Percentiles rank a stretch among this genome's conserved stretches.
Evolutionary conservation across 1,284 basidiomycete species (phyloP).

Genomic region (Termitomyces sp.): DNA sequence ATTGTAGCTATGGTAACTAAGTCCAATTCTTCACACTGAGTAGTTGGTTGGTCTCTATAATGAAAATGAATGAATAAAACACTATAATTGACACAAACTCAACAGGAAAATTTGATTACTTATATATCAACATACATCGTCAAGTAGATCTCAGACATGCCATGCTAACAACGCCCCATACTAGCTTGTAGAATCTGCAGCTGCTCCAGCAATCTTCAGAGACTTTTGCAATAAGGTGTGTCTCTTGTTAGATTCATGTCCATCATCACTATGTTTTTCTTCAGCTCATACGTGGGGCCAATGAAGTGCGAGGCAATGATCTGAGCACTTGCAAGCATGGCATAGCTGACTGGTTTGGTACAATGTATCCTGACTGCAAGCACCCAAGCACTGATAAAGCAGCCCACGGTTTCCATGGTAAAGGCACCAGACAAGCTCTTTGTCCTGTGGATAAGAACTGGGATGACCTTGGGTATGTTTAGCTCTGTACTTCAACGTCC

Average conservation of each 20-base stretch:
- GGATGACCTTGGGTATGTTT: conserved; percentile 19
- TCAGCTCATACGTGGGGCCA: not conserved
- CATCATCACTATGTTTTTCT: not conserved
- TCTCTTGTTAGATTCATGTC: not conserved
- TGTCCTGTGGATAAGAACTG: conserved; percentile 25
- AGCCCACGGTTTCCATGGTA: conserved; percentile 23
- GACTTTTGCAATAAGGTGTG: not conserved
- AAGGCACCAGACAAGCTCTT: conserved; percentile 21
- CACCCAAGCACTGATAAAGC: not conserved
- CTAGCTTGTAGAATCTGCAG: too few species aligned
- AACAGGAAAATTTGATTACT: too few species aligned
- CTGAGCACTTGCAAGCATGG: not conserved
- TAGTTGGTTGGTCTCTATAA: too few species aligned
- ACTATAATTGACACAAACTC: too few species aligned
- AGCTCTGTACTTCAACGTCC: not conserved
- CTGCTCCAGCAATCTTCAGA: not conserved
- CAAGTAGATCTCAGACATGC: too few species aligned
- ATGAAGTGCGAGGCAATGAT: not conserved
- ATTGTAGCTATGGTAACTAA: too few species aligned
- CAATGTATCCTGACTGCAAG: too few species aligned
- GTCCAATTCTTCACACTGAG: too few species aligned
- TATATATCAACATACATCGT: too few species aligned
- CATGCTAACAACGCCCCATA: too few species aligned
- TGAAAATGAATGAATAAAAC: too few species aligned
- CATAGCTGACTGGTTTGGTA: not conserved